phyloP scores from a whole-genome alignment of 495 filamentous ascomycete species.

The Aspergillus taichungensis region DNA sequence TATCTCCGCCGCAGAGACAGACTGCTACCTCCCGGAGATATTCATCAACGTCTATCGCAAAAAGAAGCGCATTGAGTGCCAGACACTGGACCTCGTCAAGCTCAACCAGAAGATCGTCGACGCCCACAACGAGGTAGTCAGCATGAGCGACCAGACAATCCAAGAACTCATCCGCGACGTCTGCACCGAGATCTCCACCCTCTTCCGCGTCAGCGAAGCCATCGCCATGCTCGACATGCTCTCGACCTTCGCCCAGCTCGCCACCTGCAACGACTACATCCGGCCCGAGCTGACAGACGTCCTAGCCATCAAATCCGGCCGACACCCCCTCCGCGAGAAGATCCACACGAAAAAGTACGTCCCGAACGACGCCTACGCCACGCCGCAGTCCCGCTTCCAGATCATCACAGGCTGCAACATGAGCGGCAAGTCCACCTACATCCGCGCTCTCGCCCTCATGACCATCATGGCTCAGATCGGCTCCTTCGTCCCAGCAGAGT shows the following conservation, averaged over 20 bases:
- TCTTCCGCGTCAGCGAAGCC: conserved; percentile 75
- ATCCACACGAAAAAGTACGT: conserved; percentile 59
- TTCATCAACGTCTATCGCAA: conserved; percentile 71
- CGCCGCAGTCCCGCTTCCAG: conserved; percentile 68
- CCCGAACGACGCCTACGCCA: conserved; percentile 84
- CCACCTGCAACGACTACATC: conserved; percentile 69
- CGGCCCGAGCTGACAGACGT: conserved; percentile 67
- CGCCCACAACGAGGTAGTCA: conserved; percentile 70
- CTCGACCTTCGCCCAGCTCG: conserved; percentile 69
- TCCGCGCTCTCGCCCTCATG: conserved; percentile 75
- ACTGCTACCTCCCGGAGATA: conserved; percentile 50
- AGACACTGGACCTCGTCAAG: conserved; percentile 76
- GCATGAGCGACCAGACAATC: conserved; percentile 61
- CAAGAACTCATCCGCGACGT: conserved; percentile 60
- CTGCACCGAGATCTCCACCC: conserved; percentile 52
- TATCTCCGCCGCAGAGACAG: conserved; percentile 54
- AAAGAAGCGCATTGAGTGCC: conserved; percentile 70
- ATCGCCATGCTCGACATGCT: conserved; percentile 92
- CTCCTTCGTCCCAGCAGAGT: conserved; percentile 79
- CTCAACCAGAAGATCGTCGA: conserved; percentile 66
- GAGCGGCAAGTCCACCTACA: conserved; percentile 98
- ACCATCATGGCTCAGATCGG: conserved; percentile 90
- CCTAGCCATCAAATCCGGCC: conserved; percentile 68
- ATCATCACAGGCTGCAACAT: conserved; percentile 97
- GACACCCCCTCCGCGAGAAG: conserved; percentile 79